Percentiles rank a stretch among this genome's conserved stretches.
Evolutionary conservation across 371 early-diverging fungal genomes (phyloP).

Genomic region (Fennellomyces sp.): DNA sequence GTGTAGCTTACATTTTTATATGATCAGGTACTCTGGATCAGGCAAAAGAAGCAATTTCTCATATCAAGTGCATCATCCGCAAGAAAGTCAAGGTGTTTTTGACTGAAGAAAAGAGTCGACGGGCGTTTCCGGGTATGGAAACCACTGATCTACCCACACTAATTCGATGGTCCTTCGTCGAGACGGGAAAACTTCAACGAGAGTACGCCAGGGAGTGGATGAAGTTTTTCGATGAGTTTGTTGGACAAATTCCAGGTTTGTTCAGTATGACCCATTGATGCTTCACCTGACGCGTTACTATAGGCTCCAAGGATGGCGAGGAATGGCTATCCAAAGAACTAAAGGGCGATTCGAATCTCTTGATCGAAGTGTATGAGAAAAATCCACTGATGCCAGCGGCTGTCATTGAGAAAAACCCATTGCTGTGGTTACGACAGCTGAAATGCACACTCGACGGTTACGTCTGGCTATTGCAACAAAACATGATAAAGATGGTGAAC

Average conservation of each 20-base stretch:
- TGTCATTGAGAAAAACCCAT: neutral
- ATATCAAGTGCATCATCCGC: slow-evolving; percentile 64
- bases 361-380: slow-evolving; percentile 23
- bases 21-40: slow-evolving; percentile 55
- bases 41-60: slow-evolving; percentile 56
- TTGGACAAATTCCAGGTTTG: slow-evolving; percentile 21
- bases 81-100: slow-evolving; percentile 52
- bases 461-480: slow-evolving; percentile 41
- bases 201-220: slow-evolving; percentile 70
- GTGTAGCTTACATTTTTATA: too few relatives aligned
- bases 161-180: slow-evolving; percentile 63
- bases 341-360: neutral
- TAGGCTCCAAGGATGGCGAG: slow-evolving; percentile 14
- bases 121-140: slow-evolving; percentile 55
- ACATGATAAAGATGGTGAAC: slow-evolving; percentile 10
- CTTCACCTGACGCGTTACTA: too few relatives aligned
- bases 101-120: slow-evolving; percentile 29
- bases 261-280: too few relatives aligned
- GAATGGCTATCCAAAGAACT: slow-evolving; percentile 28
- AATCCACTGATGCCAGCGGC: slow-evolving; percentile 10
- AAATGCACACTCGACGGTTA: slow-evolving; percentile 37
- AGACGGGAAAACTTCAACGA: slow-evolving; percentile 54
- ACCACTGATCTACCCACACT: slow-evolving; percentile 46
- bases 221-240: slow-evolving; percentile 44
- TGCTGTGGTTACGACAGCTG: slow-evolving; percentile 32